Evolutionary conservation across 257 asterid genomes (phyloP), one percentile per base, ranked within the genome.

Genomic region (Sherardia arvensis): DNA sequence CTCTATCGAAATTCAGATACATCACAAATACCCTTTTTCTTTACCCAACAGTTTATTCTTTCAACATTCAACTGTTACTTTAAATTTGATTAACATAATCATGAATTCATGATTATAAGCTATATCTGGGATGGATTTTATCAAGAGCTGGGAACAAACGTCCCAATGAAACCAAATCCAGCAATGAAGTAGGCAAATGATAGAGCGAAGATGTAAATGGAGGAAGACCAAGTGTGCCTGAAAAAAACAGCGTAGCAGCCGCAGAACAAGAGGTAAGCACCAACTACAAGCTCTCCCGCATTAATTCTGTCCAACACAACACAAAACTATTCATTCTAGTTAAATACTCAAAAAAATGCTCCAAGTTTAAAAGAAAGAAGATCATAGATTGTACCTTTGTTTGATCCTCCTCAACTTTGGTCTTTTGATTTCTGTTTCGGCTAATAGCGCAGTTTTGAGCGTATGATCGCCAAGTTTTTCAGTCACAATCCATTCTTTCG

Each of bases 401-500:
- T 4, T 14, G 15, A 43, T 15, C 49, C 20, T 43, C 21, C 49
- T 43, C n/a, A 43, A 43, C n/a, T 3, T 43, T 43, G 49, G 14
- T 43, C 49, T 43, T 43, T 43, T 15, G 1, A 15, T 17, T 3
- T 43, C 20, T 3, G 21, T 3, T 43, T 43, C 49, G 6, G n/a
- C 49, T 43, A 43, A 15, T 43, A 43, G 4, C 3, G 49, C 49
- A 43, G n/a, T 17, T 3, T 4, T 43, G 21, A 15, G 21, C 0
- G n/a, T 14, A 14, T 43, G 21, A 43, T 15, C 51, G 20, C 97
- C 97, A 14, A 90, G 76, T 79, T 90, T 90, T 74, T 90, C 97
- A 1, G 97, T 90, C 71, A 87, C 96, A 36, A 87, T 76, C 95
- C 90, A 90, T 71, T 90, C 97, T 38, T 87, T 84, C 47, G 76